Percentiles rank a stretch among this genome's conserved stretches.
These are phyloP conservation scores for Heliosperma pusillum DNA, from an alignment of 148 eudicot species.

Conservation along the genomic window DNA sequence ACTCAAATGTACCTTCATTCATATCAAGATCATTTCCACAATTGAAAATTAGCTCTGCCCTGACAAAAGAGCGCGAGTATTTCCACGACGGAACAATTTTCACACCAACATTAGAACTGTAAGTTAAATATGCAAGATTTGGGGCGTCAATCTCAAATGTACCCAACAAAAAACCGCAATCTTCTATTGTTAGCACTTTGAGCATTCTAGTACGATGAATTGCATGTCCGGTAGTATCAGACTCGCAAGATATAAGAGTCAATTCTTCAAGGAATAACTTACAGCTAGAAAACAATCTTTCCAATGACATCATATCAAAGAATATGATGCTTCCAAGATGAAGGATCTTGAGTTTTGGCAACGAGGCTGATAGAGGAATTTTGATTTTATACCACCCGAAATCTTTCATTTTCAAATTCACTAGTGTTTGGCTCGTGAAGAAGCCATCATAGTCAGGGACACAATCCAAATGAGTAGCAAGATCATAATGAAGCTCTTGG, in stretches of 20 bases:
- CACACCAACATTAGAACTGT: background rate
- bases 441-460: background rate
- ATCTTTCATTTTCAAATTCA: background rate
- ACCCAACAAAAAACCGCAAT: background rate
- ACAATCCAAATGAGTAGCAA: background rate
- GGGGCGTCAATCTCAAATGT: background rate
- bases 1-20: too few relatives aligned
- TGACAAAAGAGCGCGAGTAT: background rate
- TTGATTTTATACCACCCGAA: background rate
- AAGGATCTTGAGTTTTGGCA: background rate
- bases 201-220: background rate
- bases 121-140: background rate
- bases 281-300: background rate
- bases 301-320: background rate
- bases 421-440: background rate
- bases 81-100: background rate
- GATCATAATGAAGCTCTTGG: background rate
- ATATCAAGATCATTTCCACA: background rate
- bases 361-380: background rate
- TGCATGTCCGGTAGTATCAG: background rate
- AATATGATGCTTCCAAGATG: background rate
- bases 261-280: background rate
- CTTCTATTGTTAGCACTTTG: background rate
- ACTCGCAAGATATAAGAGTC: background rate
- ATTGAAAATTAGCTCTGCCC: background rate